Evolutionary conservation across 371 early-diverging fungal genomes (phyloP), one percentile per base, ranked within the genome.

Genomic region (Vairimorpha ceranae): DNA sequence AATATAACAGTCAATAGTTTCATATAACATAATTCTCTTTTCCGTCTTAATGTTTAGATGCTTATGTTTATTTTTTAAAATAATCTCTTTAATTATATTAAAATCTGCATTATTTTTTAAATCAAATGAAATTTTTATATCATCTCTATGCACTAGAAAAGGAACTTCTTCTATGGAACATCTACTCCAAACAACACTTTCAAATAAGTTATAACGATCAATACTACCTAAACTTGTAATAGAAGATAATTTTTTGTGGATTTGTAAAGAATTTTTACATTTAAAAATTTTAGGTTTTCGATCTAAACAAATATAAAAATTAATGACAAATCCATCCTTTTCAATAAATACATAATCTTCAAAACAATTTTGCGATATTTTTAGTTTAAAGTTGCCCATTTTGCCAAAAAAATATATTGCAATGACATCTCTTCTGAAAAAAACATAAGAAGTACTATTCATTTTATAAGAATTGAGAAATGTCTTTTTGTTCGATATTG

Each of bases 71-170:
- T 38, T 38, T 38, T 14, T 38, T 38, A 38, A 7, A 38, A 38
- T 14, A 7, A 38, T 38, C 14, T 38, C 38, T 38, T 38, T 38
- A 7, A 38, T 38, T 14, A 7, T 38, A 14, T 7, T 7, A 38
- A 7, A 14, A 38, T 38, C 38, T 7, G 38, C 7, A 38, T 38
- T 38, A 38, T 38, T 14, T 38, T 38, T 43, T 10, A 65, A 17
- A 48, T 65, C n/a, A 7, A 45, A 14, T 2, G 29, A 29, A 41
- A 65, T 32, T 48, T 32, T 45, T 7, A 65, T 29, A 65, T 65
- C 65, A 48, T 41, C n/a, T 43, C 65, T 23, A 41, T 65, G 2
- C 19, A 41, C 19, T 48, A 65, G 4, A 65, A 65, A 65, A 19
- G 33, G 38, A 14, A 65, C 36, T 14, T 65, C 65, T 23, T 45